These are phyloP conservation scores for Artemisia argyi DNA, from an alignment of 129 eudicot genomes.

Conservation along the genomic window DNA sequence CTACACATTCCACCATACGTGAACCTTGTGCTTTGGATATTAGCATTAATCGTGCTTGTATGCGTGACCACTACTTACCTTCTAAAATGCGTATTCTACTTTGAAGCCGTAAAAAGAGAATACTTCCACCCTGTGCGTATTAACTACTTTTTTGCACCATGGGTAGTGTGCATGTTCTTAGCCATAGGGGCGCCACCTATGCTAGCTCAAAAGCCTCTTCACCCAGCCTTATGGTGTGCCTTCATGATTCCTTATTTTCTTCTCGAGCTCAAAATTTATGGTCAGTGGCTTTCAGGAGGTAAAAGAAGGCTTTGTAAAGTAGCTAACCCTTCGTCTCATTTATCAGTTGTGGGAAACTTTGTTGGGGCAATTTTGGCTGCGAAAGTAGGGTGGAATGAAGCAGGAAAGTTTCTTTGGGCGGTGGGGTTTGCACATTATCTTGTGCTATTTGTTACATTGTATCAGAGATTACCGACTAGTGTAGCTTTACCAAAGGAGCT, in stretches of 20 bases:
- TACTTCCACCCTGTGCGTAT: slow-evolving; percentile 90
- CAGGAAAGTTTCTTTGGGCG: slow-evolving; percentile 90
- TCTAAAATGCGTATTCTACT: slow-evolving; percentile 75
- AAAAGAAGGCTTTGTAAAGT: slow-evolving; percentile 78
- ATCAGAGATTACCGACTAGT: slow-evolving; percentile 88
- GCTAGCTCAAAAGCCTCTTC: slow-evolving; percentile 43
- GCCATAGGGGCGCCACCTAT: slow-evolving; percentile 75
- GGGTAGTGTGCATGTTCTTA: slow-evolving; percentile 89
- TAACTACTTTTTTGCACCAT: slow-evolving; percentile 96
- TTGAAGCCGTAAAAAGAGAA: slow-evolving; percentile 83
- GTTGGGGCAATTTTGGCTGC: slow-evolving; percentile 93
- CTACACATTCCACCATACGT: slow-evolving; percentile 66
- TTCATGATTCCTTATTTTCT: slow-evolving; percentile 70
- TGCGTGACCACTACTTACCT: slow-evolving; percentile 62
- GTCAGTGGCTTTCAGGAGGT: slow-evolving; percentile 99
- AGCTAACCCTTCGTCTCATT: slow-evolving; percentile 92
- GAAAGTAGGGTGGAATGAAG: slow-evolving; percentile 75
- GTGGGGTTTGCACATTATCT: slow-evolving; percentile 91
- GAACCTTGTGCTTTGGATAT: slow-evolving; percentile 79
- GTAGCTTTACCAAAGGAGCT: slow-evolving; percentile 91
- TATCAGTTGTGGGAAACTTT: slow-evolving; percentile 88
- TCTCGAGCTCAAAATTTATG: slow-evolving; percentile 89
- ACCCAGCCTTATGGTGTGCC: slow-evolving; percentile 68
- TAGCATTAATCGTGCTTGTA: slow-evolving; percentile 55
- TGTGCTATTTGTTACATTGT: slow-evolving; percentile 83